These are phyloP conservation scores for Pythium apleroticum DNA, from an alignment of 352 stramenopile genomes.

Conservation along the genomic window DNA sequence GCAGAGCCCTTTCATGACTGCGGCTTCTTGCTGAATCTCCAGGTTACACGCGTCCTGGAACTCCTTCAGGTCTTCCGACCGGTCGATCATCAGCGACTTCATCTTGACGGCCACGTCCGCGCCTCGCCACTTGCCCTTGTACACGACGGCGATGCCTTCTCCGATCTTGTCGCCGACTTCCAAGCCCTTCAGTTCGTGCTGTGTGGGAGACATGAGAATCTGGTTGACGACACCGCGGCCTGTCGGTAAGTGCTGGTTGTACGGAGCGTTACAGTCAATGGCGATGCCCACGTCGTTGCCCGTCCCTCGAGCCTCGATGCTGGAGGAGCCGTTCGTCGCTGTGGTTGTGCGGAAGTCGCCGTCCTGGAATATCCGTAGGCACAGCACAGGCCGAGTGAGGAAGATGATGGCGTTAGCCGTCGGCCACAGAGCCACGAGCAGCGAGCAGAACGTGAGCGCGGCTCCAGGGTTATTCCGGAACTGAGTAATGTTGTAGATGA, in stretches of 20 bases:
- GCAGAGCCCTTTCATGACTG: slow-evolving; percentile 78
- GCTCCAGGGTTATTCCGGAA: slow-evolving; percentile 33
- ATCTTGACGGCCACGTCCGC: slow-evolving; percentile 96
- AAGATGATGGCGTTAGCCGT: slow-evolving; percentile 78
- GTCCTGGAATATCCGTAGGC: slow-evolving; percentile 49
- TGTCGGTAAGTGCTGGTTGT: slow-evolving; percentile 24
- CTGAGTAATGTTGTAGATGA: slow-evolving; percentile 59
- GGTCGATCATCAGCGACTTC: slow-evolving; percentile 77
- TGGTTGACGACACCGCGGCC: slow-evolving; percentile 4
- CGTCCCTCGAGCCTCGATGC: slow-evolving; percentile 13
- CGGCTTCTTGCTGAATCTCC: slow-evolving; percentile 81
- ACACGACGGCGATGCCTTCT: slow-evolving; percentile 89
- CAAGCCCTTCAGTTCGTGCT: slow-evolving; percentile 76
- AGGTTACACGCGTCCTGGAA: slow-evolving; percentile 84
- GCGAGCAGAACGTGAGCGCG: slow-evolving; percentile 30
- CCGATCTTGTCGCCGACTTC: slow-evolving; percentile 85
- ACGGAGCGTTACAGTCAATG: slow-evolving; percentile 4
- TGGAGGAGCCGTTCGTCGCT: neutral
- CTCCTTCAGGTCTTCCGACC: slow-evolving; percentile 53
- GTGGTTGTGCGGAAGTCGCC: slow-evolving; percentile 12
- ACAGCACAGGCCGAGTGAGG: slow-evolving; percentile 64
- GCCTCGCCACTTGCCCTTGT: slow-evolving; percentile 94
- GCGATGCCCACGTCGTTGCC: slow-evolving; percentile 4
- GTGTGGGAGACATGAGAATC: slow-evolving; percentile 34
- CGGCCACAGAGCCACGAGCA: slow-evolving; percentile 75